Evolutionary conservation across 345 rosid genomes (phyloP), one percentile per base, ranked within the genome.

Genomic region (Pistacia integerrima): DNA sequence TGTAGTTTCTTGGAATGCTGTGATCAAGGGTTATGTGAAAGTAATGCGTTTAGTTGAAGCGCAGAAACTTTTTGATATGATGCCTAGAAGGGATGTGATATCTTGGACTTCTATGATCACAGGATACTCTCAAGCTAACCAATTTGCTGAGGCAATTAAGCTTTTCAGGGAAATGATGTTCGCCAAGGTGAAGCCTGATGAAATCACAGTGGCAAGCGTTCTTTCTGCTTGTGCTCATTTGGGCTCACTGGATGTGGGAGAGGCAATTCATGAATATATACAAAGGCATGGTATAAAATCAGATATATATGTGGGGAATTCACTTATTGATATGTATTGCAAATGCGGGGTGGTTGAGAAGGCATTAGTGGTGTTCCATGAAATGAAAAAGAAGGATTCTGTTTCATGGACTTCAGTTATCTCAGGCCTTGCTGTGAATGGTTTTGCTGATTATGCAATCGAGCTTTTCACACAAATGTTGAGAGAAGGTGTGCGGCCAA

Each of bases 101-200:
- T 84, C 91, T 62, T 93, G 96, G 96, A 91, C 92, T 44, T 83
- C 89, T 18, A 79, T 93, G 94, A 86, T 90, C 81, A 78, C 84
- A 2, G 94, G 93, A 12, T 93, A 77, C 65, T 84, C 86, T 77
- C 85, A 82, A 71, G 73, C 70, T 25, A 87, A 87, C 67, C 61
- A 79, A 51, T 88, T 81, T 58, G 55, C 74, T 2, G 81, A 79
- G 65, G 94, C 88, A 5, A 64, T 93, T 76, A 79, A 70, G 20
- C 85, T 90, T 82, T 88, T 91, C 67, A 78, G 73, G 56, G 88
- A 88, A 63, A 91, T 91, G 94, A 79, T 83, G 83, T 76, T 81
- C n/a, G 80, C 82, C 70, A 83, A 83, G 10, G 83, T 85, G 41
- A 82, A 75, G 55, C 93, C 91, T 0, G 95, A 88, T 58, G 90